Evolutionary conservation across 1,139 yeast genomes (phyloP).

Genomic region (Kodamaea alishanica): DNA sequence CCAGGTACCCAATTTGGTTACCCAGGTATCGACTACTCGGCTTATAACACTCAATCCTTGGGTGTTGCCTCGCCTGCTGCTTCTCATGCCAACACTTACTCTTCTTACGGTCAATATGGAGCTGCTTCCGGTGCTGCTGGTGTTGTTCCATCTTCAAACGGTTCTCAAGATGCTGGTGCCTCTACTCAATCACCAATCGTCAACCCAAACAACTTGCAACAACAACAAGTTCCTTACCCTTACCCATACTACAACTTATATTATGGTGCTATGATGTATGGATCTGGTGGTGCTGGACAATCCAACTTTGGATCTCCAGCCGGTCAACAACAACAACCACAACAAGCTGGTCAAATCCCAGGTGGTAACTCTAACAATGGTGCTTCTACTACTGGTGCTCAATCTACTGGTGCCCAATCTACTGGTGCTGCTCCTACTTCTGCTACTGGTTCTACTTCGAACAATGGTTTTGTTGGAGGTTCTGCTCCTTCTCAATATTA

Average conservation of each 20-base stretch:
- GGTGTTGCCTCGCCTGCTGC: constrained; percentile 34
- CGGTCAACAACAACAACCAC: constrained; percentile 10
- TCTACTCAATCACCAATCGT: constrained; percentile 30
- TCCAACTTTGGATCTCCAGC: constrained; percentile 18
- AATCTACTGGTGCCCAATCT: constrained; percentile 9
- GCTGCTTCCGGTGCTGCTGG: constrained; percentile 17
- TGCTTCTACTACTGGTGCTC: constrained; percentile 11
- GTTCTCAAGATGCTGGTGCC: constrained; percentile 18
- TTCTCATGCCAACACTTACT: constrained; percentile 26
- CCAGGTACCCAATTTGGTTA: constrained; percentile 44
- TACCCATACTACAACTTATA: constrained; percentile 47
- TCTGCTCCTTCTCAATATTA: constrained; percentile 31
- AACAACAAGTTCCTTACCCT: constrained; percentile 31
- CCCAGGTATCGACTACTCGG: constrained; percentile 45
- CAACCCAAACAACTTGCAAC: constrained; percentile 27
- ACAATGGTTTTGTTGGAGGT: constrained; percentile 15
- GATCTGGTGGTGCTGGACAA: constrained; percentile 28
- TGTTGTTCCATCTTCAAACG: constrained; percentile 5
- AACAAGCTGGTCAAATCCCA: constrained; percentile 5
- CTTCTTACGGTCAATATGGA: constrained; percentile 11
- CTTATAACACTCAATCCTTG: constrained; percentile 34
- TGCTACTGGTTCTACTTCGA: constrained; percentile 8
- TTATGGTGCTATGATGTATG: constrained; percentile 43
- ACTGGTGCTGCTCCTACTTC: constrained; percentile 8
- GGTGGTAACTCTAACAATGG: constrained; percentile 2